Evolutionary conservation across 1,284 basidiomycete species (phyloP).

Genomic region (Thelephora terrestris): DNA sequence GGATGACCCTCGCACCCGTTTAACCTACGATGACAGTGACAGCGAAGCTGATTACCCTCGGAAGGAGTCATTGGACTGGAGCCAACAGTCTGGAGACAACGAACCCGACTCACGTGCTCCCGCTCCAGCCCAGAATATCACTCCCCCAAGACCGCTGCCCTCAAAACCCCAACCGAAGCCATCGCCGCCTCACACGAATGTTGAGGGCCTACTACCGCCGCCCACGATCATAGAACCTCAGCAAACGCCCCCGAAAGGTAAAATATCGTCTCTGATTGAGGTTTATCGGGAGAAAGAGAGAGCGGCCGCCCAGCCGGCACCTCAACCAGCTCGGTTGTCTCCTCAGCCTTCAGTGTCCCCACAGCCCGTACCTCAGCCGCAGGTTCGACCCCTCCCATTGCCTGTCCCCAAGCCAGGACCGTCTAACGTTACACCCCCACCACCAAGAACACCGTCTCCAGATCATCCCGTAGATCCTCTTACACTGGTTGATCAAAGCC

Average conservation of each 20-base stretch:
- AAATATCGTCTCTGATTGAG: conserved; percentile 67
- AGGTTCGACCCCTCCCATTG: conserved; percentile 8
- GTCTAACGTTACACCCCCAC: not conserved
- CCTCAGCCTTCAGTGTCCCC: conserved; percentile 18
- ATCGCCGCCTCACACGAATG: too few species aligned
- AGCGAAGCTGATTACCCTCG: conserved; percentile 14
- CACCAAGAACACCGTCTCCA: conserved; percentile 12
- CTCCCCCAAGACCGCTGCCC: not conserved
- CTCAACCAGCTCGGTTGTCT: conserved; percentile 12
- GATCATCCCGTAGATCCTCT: conserved; percentile 24
- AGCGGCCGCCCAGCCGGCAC: conserved; percentile 14
- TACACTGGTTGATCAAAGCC: conserved; percentile 31
- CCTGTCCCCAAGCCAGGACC: conserved; percentile 4
- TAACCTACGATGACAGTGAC: conserved; percentile 17
- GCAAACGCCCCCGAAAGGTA: conserved; percentile 27
- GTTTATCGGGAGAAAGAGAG: conserved; percentile 72
- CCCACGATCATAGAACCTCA: conserved; percentile 8
- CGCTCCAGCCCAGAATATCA: too few species aligned
- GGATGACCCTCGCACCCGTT: conserved; percentile 18
- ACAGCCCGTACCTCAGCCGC: not conserved
- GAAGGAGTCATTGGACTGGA: not conserved
- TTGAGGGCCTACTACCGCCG: not conserved
- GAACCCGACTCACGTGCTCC: not conserved
- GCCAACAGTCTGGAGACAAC: not conserved
- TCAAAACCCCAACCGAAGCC: not conserved